A percentile compares a stretch with the other conserved stretches of the same genome.
phyloP scores from a whole-genome alignment of 257 asterid genomes.

The Henckelia pumila region DNA sequence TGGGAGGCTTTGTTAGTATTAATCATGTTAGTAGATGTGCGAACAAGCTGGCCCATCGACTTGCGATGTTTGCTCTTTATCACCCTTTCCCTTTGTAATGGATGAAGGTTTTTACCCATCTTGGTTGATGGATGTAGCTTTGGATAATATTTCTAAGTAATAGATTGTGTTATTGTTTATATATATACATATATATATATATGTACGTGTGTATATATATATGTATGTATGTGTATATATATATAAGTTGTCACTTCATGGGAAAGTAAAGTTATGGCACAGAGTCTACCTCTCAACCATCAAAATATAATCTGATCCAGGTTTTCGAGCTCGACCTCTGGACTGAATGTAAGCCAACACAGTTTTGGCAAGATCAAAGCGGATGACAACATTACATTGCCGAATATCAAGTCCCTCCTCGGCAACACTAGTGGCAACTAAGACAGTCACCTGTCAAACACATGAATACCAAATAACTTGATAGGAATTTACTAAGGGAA shows the following conservation, averaged over 20 bases:
- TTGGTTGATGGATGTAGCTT: too few species aligned
- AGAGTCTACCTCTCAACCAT: conserved; percentile 92
- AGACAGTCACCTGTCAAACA: conserved; percentile 72
- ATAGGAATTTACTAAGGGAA: conserved; percentile 14
- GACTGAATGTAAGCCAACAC: conserved; percentile 98
- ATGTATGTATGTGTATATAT: too few species aligned
- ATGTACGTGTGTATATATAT: too few species aligned
- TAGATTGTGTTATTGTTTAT: too few species aligned
- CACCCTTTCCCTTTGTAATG: too few species aligned
- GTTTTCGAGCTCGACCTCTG: conserved; percentile 98
- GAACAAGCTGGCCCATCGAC: too few species aligned
- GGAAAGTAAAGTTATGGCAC: conserved; percentile 16
- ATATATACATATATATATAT: too few species aligned
- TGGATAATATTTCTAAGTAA: too few species aligned
- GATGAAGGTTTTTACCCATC: too few species aligned
- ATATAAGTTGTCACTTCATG: conserved; percentile 22
- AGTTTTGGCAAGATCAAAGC: conserved; percentile 99
- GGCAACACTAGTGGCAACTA: conserved; percentile 99
- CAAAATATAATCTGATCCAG: conserved; percentile 97
- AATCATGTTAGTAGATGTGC: too few species aligned
- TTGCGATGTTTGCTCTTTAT: too few species aligned
- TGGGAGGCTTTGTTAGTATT: too few species aligned
- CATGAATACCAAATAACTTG: conserved; percentile 24
- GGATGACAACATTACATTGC: conserved; percentile 98
- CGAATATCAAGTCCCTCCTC: conserved; percentile 99